These are phyloP conservation scores for Camellia sinensis DNA, from an alignment of 148 eudicot genomes.

Conservation along the genomic window DNA sequence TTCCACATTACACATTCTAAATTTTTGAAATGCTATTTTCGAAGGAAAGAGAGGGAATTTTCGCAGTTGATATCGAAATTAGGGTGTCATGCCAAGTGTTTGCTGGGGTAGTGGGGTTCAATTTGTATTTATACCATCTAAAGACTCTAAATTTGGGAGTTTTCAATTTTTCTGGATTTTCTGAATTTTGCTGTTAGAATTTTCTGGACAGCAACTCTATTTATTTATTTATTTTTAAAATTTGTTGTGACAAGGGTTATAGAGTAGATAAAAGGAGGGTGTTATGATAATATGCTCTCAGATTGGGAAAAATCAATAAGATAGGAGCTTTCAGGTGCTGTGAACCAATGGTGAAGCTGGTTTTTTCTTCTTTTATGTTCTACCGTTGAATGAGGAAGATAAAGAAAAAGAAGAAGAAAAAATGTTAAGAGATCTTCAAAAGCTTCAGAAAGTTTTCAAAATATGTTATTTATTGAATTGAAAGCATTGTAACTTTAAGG, in stretches of 20 bases:
- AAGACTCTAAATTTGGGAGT: neutral
- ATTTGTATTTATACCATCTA: neutral
- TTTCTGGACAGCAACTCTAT: neutral
- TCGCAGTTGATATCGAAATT: neutral
- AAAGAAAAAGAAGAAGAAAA: too few relatives aligned
- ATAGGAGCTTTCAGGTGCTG: neutral
- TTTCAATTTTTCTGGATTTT: neutral
- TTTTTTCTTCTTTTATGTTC: neutral
- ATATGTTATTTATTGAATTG: too few relatives aligned
- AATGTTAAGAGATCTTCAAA: too few relatives aligned
- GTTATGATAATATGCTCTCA: neutral
- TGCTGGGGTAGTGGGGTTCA: neutral
- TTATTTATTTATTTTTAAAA: neutral
- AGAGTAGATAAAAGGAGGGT: neutral
- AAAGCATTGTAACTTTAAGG: too few relatives aligned
- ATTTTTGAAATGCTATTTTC: neutral
- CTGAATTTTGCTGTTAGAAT: neutral
- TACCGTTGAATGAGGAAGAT: too few relatives aligned
- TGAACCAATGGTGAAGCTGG: neutral
- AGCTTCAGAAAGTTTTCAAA: too few relatives aligned
- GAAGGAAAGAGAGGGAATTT: neutral
- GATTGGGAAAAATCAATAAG: neutral
- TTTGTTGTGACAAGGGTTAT: neutral
- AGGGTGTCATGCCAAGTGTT: neutral
- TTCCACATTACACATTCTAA: neutral